Evolutionary conservation across 441 rosid species (phyloP), one percentile per base, ranked within the genome.

Genomic region (Gossypium laxum): DNA sequence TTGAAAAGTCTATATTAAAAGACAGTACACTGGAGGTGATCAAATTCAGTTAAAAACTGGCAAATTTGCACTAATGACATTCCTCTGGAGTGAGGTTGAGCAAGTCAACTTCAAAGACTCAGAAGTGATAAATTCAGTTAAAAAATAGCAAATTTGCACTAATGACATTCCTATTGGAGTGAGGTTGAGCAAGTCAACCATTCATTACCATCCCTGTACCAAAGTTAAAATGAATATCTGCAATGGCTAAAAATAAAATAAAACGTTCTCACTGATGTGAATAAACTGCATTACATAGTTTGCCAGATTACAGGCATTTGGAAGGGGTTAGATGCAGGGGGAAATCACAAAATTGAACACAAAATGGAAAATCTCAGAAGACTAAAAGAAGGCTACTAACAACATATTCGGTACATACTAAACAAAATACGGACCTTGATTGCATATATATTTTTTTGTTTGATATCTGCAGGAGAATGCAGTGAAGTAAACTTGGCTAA

Each of bases 381-480:
- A 38, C 22, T 24, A 19, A 21, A 70, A 56, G 14, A 58, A 38
- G 24, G 21, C 22, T 21, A 14, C 43, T 43, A 7, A 41, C 19
- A 57, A 22, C 71, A 51, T 10, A 57, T 52, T 56, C 0, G 19
- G 15, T 15, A 54, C 68, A 70, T 5, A 54, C 50, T 21, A 50
- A 71, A 48, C 48, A 55, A 61, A 71, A 69, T 60, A 80, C 85
- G 22, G 68, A 94, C 99, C 98, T 92, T 91, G 70, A 95, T 90
- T 21, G 96, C 97, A 77, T 90, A 92, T 19, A 95, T 81, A 68
- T 95, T 89, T 85, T 84, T 95, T 85, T 83, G 96, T 81, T 90
- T 92, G 79, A 95, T 92, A 83, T 95, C 97, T 71, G 97, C 93
- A 59, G 99, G 98, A 65, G 98, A 90, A 78, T 95, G 98, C 67